Evolutionary conservation across 768 basidiomycete species (phyloP), one percentile per base, ranked within the genome.

Genomic region (Sistotremastrum niveocremeum): DNA sequence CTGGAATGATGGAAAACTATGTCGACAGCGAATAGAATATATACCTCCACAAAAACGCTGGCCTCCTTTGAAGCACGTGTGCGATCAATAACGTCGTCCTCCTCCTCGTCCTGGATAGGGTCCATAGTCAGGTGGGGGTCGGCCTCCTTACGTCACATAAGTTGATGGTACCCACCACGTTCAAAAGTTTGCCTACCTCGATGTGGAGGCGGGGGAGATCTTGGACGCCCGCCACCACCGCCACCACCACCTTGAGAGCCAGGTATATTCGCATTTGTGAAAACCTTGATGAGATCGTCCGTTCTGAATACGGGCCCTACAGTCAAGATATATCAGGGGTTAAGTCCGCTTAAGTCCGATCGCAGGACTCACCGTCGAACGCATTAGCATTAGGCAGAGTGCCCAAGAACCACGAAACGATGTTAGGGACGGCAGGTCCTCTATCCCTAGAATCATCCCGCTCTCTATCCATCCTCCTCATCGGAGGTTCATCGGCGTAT

Each of bases 271-370:
- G 86, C 84, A 55, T 77, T 84, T 34, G 78, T 72, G 61, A 95
- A 81, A 32, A 89, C 57, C 50, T 81, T 80, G 79, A 97, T 82
- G 36, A 94, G 66, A 60, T 94, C 90, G 32, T 95, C 91, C 1
- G 84, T 81, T 47, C 86, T 72, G 65, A 94, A 94, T 36, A 88
- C 74, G 6, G 91, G 91, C 4, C 90, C 90, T 93, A 53, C 20
- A 44, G 49, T 45, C 33, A 46, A 34, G 29, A n/a, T 36, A 42
- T 36, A 45, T 40, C 51, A 35, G 38, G 45, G 47, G 52, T 46
- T 32, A 44, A 48, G 41, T 32, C 4, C 7, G 20, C 46, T 40
- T 48, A 49, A 48, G 52, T 47, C 53, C 31, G 20, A 44, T 53
- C 46, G 48, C 34, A 48, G 28, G 33, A 70, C 78, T 54, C 52